These are phyloP conservation scores for Globisporangium ultimum DNA, from an alignment of 352 stramenopile species.

Conservation along the genomic window DNA sequence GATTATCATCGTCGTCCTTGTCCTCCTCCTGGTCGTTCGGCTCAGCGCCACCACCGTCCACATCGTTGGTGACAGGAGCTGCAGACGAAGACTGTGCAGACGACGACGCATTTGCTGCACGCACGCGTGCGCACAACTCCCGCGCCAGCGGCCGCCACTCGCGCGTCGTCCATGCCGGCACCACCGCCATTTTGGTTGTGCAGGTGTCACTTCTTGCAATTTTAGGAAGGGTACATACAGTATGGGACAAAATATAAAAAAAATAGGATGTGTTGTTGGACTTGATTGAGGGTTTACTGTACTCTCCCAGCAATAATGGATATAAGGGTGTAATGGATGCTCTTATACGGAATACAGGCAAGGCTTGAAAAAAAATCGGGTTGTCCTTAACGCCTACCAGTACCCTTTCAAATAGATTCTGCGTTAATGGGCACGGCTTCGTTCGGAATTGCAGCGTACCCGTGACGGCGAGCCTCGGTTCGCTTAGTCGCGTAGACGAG, in stretches of 20 bases:
- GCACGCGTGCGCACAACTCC: conserved; percentile 33
- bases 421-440: conserved; percentile 9
- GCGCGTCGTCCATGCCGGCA: conserved; percentile 41
- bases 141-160: conserved; percentile 58
- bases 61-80: background rate
- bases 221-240: too few species aligned
- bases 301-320: too few species aligned
- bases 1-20: background rate
- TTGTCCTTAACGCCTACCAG: too few species aligned
- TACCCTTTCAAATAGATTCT: background rate
- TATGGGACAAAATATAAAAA: too few species aligned
- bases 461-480: conserved; percentile 3
- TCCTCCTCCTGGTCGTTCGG: background rate
- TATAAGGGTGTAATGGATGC: too few species aligned
- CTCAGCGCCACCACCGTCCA: too few species aligned
- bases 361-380: too few species aligned
- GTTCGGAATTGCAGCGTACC: conserved; percentile 8
- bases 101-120: conserved; percentile 1
- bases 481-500: conserved; percentile 4
- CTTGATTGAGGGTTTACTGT: too few species aligned
- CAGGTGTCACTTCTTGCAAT: too few species aligned
- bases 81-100: background rate
- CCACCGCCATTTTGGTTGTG: conserved; percentile 16
- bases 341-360: too few species aligned
- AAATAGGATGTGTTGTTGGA: too few species aligned